These are phyloP conservation scores for Collybia mongolica DNA, from an alignment of 768 basidiomycete genomes.

Conservation along the genomic window DNA sequence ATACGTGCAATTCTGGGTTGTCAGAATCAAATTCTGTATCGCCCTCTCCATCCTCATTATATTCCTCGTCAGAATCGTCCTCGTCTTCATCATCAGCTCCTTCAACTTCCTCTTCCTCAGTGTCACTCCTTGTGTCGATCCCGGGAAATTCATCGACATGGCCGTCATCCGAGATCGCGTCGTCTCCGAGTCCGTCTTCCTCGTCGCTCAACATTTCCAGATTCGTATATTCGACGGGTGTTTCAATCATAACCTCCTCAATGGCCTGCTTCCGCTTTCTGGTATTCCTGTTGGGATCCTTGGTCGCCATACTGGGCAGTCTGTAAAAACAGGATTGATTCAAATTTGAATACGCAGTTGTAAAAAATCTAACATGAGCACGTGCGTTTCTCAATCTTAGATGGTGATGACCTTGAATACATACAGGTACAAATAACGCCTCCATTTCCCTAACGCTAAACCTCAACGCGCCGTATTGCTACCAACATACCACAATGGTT, in stretches of 20 bases:
- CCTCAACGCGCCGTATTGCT: not conserved
- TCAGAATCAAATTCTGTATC: slow-evolving; percentile 37
- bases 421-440: slow-evolving; percentile 27
- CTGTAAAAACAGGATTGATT: too few species aligned
- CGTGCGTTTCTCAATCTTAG: slow-evolving; percentile 12
- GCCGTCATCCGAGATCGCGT: slow-evolving; percentile 51
- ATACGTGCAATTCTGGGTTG: slow-evolving; percentile 48
- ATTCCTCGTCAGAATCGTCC: slow-evolving; percentile 40
- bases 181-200: slow-evolving; percentile 44
- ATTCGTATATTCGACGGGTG: slow-evolving; percentile 39
- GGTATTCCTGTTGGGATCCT: slow-evolving; percentile 29
- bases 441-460: not conserved
- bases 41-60: slow-evolving; percentile 28
- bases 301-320: slow-evolving; percentile 31
- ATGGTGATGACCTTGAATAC: slow-evolving; percentile 19
- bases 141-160: slow-evolving; percentile 75
- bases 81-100: slow-evolving; percentile 33
- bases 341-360: not conserved
- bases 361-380: slow-evolving; percentile 10
- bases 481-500: slow-evolving; percentile 49
- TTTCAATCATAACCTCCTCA: slow-evolving; percentile 33
- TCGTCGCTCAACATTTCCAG: slow-evolving; percentile 80
- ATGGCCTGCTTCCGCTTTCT: slow-evolving; percentile 61
- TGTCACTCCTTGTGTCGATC: slow-evolving; percentile 56
- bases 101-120: slow-evolving; percentile 38